Conservation (phyloP, 73 alveolate genomes). For the Loxodes magnus region DNA sequence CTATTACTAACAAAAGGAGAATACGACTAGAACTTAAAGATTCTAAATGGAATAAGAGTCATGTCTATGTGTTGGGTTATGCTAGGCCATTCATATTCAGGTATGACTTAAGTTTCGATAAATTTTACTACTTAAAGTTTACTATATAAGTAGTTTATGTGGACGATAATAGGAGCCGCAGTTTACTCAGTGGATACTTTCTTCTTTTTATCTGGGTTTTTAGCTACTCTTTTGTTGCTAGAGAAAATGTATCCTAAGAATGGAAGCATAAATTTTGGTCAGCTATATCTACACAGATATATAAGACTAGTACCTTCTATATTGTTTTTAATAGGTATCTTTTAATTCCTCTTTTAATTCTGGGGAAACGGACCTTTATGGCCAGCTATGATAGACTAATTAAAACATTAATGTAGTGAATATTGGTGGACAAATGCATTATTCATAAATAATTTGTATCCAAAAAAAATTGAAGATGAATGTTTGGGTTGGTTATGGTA, state of each 20-base stretch:
- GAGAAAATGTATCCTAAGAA: not conserved
- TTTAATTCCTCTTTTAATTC: not conserved
- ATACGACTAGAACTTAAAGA: no score
- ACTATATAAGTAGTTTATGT: not conserved
- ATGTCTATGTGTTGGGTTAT: conserved; percentile 27
- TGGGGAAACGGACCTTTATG: conserved; percentile 36
- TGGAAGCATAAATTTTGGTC: not conserved
- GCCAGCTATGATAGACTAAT: not conserved
- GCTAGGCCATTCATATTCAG: conserved; percentile 15
- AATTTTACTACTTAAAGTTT: not conserved
- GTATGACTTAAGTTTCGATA: not conserved
- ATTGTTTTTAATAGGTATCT: conserved; percentile 7
- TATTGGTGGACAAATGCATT: conserved; percentile 26
- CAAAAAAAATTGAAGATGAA: conserved; percentile 2
- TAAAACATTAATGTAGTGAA: conserved; percentile 3
- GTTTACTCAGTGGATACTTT: not conserved
- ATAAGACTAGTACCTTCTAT: conserved; percentile 21
- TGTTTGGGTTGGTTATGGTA: conserved; percentile 34
- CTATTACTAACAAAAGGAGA: no score
- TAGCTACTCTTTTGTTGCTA: not conserved
- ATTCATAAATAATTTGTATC: conserved; percentile 20
- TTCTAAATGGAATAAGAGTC: conserved; percentile 24
- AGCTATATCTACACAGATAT: conserved; percentile 22
- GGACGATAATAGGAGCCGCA: not conserved
- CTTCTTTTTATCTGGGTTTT: not conserved